Conservation (phyloP, 2,329 filamentous ascomycete species). For the Mollisiaceae sp. region DNA sequence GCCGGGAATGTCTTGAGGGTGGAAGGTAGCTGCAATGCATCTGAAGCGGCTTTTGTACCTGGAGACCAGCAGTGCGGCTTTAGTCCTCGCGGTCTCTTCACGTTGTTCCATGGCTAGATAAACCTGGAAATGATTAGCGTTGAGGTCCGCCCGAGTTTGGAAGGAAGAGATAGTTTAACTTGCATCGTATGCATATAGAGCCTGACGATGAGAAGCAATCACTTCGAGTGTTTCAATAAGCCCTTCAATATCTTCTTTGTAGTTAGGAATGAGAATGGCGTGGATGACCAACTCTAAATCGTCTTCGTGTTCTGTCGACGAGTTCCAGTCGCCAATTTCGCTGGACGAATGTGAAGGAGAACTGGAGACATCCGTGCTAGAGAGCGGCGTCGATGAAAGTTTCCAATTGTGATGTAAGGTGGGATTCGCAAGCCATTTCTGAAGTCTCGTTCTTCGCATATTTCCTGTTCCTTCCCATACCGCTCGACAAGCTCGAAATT, state of each 20-base stretch:
- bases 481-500: slow-evolving; percentile 65
- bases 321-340: slow-evolving; percentile 9
- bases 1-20: slow-evolving; percentile 67
- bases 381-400: neutral
- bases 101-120: slow-evolving; percentile 77
- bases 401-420: neutral
- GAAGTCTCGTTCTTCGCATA: slow-evolving; percentile 39
- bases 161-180: slow-evolving; percentile 45
- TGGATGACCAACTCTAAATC: slow-evolving; percentile 45
- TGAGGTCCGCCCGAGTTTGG: neutral
- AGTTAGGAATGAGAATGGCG: slow-evolving; percentile 75
- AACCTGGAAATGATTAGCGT: slow-evolving; percentile 51
- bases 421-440: neutral
- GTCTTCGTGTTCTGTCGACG: slow-evolving; percentile 2
- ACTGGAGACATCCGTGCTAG: neutral
- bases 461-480: slow-evolving; percentile 62
- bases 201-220: slow-evolving; percentile 68
- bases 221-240: slow-evolving; percentile 73
- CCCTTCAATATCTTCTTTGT: slow-evolving; percentile 73
- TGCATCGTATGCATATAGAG: slow-evolving; percentile 70
- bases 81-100: slow-evolving; percentile 63
- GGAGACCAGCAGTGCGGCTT: slow-evolving; percentile 65
- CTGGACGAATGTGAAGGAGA: slow-evolving; percentile 9
- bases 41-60: slow-evolving; percentile 69
- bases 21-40: slow-evolving; percentile 69